phyloP scores from a whole-genome alignment of 148 eudicot species.

The Nepenthes gracilis region DNA sequence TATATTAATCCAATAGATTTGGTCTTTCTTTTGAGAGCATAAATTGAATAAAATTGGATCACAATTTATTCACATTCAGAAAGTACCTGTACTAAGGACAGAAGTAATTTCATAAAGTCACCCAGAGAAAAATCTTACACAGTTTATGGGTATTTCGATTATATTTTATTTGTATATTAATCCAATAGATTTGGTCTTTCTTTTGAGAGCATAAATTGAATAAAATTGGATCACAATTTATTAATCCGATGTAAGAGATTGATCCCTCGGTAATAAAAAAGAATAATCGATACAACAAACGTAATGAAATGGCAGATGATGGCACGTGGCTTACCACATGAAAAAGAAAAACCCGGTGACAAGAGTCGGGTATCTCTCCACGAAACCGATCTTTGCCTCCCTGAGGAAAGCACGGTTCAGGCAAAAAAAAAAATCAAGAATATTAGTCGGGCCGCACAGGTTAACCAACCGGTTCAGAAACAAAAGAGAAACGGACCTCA shows the following conservation, averaged over 20 bases:
- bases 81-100: conserved; percentile 57
- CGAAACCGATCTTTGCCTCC: conserved; percentile 66
- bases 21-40: too few species aligned
- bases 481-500: conserved; percentile 65
- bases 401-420: conserved; percentile 17
- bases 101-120: neutral
- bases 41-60: too few species aligned
- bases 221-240: too few species aligned
- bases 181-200: too few species aligned
- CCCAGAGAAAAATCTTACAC: neutral
- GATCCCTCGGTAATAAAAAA: neutral
- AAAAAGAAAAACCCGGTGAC: conserved; percentile 94
- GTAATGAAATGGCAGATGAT: neutral
- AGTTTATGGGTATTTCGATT: neutral
- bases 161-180: too few species aligned
- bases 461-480: conserved; percentile 9
- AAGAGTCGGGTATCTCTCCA: conserved; percentile 69
- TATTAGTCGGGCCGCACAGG: conserved; percentile 10
- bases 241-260: too few species aligned
- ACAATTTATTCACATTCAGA: conserved; percentile 83
- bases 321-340: conserved; percentile 64
- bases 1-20: too few species aligned
- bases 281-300: neutral
- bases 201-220: too few species aligned
- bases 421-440: neutral